Evolutionary conservation across 495 filamentous ascomycete genomes (phyloP).

Genomic region (Aspergillus hancockii): DNA sequence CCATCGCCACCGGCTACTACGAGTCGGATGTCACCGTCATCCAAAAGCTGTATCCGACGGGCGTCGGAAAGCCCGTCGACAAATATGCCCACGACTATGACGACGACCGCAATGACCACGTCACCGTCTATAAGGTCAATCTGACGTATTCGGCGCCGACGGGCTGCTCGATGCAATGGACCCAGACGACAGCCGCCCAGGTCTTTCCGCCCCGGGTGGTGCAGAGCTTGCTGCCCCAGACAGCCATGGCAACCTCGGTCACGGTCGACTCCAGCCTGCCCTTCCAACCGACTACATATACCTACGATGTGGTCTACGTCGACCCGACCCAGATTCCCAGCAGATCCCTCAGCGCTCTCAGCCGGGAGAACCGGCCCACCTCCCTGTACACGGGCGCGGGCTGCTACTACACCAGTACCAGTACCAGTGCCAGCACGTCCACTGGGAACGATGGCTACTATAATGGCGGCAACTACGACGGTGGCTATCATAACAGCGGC

Average conservation of each 20-base stretch:
- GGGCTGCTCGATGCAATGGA: slow-evolving; percentile 34
- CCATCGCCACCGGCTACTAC: slow-evolving; percentile 20
- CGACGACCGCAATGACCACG: slow-evolving; percentile 15
- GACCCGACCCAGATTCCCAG: slow-evolving; percentile 34
- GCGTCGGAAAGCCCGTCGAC: slow-evolving; percentile 19
- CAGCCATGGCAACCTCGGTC: slow-evolving; percentile 30
- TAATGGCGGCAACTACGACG: slow-evolving; percentile 12
- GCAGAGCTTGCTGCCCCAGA: slow-evolving; percentile 21
- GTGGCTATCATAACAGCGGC: slow-evolving; percentile 8
- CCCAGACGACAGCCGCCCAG: slow-evolving; percentile 24
- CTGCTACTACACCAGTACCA: slow-evolving; percentile 11
- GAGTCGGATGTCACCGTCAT: slow-evolving; percentile 32
- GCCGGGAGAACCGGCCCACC: slow-evolving; percentile 22
- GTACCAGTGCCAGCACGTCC: neutral
- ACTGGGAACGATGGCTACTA: slow-evolving; percentile 10
- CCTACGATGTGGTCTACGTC: slow-evolving; percentile 32
- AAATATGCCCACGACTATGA: slow-evolving; percentile 11
- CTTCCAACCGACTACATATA: slow-evolving; percentile 32
- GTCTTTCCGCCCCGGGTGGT: slow-evolving; percentile 21
- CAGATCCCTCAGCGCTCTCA: slow-evolving; percentile 23
- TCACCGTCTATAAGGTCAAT: slow-evolving; percentile 35
- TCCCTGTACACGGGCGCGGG: slow-evolving; percentile 18
- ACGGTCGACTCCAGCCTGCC: slow-evolving; percentile 25
- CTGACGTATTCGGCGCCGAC: slow-evolving; percentile 39
- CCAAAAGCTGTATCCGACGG: slow-evolving; percentile 35